These are phyloP conservation scores for Boletus speciosus DNA, from an alignment of 768 basidiomycete species.

Conservation along the genomic window DNA sequence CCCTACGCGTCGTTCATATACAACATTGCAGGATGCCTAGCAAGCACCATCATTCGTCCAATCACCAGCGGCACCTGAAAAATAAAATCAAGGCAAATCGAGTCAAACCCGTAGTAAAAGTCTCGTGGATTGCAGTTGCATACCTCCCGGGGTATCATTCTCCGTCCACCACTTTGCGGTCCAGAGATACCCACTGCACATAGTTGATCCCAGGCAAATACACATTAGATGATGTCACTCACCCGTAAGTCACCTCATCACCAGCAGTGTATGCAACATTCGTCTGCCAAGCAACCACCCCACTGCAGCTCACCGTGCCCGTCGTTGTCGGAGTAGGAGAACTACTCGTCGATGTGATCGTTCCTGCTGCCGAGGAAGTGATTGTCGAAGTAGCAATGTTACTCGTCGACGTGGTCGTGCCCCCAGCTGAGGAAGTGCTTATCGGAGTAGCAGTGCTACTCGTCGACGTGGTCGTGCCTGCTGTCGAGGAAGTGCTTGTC, in stretches of 20 bases:
- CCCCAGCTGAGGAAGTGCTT: constrained; percentile 13
- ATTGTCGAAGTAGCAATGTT: constrained; percentile 16
- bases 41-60: constrained; percentile 62
- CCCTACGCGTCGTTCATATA: background rate
- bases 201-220: constrained; percentile 1
- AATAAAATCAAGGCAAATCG: background rate
- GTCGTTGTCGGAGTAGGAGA: constrained; percentile 16
- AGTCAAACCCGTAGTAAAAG: background rate
- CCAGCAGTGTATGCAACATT: constrained; percentile 48
- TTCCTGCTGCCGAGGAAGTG: constrained; percentile 9
- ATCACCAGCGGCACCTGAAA: constrained; percentile 45
- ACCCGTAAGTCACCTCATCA: constrained; percentile 49
- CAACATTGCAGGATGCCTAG: constrained; percentile 6
- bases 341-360: constrained; percentile 7
- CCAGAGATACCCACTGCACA: constrained; percentile 32
- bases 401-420: constrained; percentile 9
- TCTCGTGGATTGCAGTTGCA: background rate
- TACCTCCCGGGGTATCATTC: constrained; percentile 47
- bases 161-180: constrained; percentile 64
- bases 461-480: constrained; percentile 8
- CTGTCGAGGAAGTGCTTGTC: constrained; percentile 18
- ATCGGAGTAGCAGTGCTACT: constrained; percentile 13
- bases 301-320: constrained; percentile 41
- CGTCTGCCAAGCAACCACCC: constrained; percentile 48
- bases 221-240: constrained; percentile 14